Evolutionary conservation across 805 yeast genomes (phyloP), one percentile per base, ranked within the genome.

Genomic region (Candida palmyrensis): DNA sequence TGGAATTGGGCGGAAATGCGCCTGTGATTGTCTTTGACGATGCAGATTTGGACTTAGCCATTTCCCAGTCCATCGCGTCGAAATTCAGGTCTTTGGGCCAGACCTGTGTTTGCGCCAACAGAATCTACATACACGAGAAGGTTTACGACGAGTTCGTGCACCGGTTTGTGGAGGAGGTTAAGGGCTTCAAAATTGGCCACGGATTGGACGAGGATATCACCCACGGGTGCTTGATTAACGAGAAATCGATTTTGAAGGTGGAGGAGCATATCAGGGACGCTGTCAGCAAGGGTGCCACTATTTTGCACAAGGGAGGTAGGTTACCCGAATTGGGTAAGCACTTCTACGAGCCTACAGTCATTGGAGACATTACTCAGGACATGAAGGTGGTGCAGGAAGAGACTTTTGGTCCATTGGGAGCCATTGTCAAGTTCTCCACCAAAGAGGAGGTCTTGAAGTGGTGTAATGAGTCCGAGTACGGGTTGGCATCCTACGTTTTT

Each of bases 1-100:
- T 83, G 51, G 90, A 82, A 57, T 68, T 82, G 27, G 90, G 92
- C 22, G 92, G 92, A 19, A 83, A 83, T 55, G 87, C 90, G 12
- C 89, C 92, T 3, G 75, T 82, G 44, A 71, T 82, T 36, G 79
- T 82, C 3, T 82, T 82, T 53, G 78, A 79, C 34, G 89, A 82
- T 49, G 87, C 86, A 8, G 75, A 80, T 40, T 44, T 82, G 14
- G 81, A 75, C 37, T 58, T 62, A 26, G 90, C 90, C 0, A 76
- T 82, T 11, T 69, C 68, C n/a, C 84, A 77, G 25, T 74, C 84
- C 2, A 53, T 82, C 38, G 76, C 71, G 6, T 71, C 79, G 41
- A 84, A 83, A 55, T 79, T 82, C 59, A 71, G 92, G 52, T 80
- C 82, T 18, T 71, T 81, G 27, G 92, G 92, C 40, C 92, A 83